These are phyloP conservation scores for Mycena epipterygia DNA, from an alignment of 768 basidiomycete genomes.

Conservation along the genomic window DNA sequence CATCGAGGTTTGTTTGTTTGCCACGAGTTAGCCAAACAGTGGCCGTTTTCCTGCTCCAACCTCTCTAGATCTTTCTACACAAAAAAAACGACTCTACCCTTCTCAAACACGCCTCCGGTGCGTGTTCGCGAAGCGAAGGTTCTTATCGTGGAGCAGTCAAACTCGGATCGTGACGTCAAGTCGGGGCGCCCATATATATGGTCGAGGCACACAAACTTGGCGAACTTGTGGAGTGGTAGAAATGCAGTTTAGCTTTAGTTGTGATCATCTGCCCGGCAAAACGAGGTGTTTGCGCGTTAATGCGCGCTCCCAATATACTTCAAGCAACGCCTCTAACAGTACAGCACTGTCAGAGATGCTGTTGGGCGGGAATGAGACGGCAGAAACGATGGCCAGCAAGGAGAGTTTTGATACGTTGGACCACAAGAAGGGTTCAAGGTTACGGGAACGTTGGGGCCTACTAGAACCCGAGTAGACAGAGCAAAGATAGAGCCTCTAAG, in stretches of 20 bases:
- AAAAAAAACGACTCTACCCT: too few relatives aligned
- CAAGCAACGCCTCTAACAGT: neutral
- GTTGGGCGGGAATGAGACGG: conserved; percentile 12
- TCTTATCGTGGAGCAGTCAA: conserved; percentile 13
- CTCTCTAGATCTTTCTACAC: neutral
- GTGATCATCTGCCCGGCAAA: neutral
- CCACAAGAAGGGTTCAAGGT: too few relatives aligned
- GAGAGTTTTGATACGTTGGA: too few relatives aligned
- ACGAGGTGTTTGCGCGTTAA: conserved; percentile 8
- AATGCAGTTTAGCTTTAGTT: conserved; percentile 4
- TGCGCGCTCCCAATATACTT: neutral
- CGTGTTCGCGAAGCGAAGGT: neutral
- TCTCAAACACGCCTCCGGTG: conserved; percentile 4
- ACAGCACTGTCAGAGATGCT: conserved; percentile 14
- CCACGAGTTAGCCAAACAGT: neutral
- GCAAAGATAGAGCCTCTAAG: neutral
- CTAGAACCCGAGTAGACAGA: neutral
- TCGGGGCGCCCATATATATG: neutral
- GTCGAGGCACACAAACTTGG: neutral
- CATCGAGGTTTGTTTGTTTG: conserved; percentile 48
- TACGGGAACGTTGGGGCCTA: conserved; percentile 16
- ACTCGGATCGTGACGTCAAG: conserved; percentile 10
- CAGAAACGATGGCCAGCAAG: too few relatives aligned
- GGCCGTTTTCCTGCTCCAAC: neutral
- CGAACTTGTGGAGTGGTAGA: neutral